Conservation (phyloP, 1,139 yeast genomes). For the Protomyces gravidus region DNA sequence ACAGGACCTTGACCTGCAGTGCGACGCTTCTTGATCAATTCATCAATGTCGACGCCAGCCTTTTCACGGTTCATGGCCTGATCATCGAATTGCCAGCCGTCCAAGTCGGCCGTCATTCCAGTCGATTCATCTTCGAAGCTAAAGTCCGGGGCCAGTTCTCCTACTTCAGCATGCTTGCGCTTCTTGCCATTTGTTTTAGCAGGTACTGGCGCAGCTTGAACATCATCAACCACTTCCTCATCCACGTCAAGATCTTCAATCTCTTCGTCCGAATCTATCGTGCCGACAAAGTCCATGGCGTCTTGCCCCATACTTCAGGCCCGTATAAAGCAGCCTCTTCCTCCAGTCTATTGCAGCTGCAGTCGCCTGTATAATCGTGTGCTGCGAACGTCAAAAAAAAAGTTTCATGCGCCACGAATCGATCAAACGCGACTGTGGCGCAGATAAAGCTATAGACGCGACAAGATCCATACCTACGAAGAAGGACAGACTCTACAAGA, state of each 20-base stretch:
- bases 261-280: conserved; percentile 27
- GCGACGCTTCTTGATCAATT: conserved; percentile 66
- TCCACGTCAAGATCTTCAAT: conserved; percentile 20
- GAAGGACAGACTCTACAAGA: background rate
- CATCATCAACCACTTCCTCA: conserved; percentile 17
- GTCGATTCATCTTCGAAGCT: conserved; percentile 69
- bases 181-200: conserved; percentile 1
- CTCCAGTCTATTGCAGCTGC: too few species aligned
- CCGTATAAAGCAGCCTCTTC: too few species aligned
- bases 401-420: background rate
- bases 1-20: conserved; percentile 36
- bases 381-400: background rate
- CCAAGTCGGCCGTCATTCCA: conserved; percentile 57
- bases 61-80: conserved; percentile 43
- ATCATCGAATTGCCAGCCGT: conserved; percentile 79
- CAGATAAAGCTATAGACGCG: background rate
- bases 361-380: too few species aligned
- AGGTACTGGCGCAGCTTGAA: conserved; percentile 4
- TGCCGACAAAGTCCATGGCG: conserved; percentile 15
- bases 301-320: background rate
- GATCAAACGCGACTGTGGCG: background rate
- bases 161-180: conserved; percentile 37
- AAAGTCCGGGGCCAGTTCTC: conserved; percentile 51
- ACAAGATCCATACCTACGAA: too few species aligned
- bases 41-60: conserved; percentile 68